phyloP scores from a whole-genome alignment of 2,329 filamentous ascomycete genomes.

The Neonectria magnoliae region DNA sequence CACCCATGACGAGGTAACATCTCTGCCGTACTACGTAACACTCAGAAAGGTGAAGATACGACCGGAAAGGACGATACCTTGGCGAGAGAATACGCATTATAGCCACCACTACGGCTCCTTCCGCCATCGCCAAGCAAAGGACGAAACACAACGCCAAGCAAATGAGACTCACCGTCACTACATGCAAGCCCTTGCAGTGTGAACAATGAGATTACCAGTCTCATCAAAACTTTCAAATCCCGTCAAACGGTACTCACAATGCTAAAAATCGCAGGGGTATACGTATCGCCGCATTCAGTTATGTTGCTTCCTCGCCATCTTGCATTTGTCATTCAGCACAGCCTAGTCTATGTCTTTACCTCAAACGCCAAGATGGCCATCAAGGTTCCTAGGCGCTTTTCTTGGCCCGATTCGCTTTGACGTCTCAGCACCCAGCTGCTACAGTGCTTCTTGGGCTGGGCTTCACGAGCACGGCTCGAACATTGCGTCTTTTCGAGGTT shows the following conservation, averaged over 20 bases:
- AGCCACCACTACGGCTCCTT: not conserved
- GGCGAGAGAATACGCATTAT: not conserved
- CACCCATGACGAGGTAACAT: not conserved
- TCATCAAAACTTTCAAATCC: not conserved
- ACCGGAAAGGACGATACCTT: not conserved
- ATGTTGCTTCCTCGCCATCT: not conserved
- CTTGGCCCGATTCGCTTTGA: too few relatives aligned
- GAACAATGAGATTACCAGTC: not conserved
- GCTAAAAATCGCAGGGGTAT: not conserved
- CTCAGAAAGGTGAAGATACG: not conserved
- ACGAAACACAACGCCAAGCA: not conserved
- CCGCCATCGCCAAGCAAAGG: not conserved
- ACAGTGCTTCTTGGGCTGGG: not conserved
- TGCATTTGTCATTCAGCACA: not conserved
- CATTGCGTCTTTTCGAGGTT: not conserved
- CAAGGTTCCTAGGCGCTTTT: too few relatives aligned
- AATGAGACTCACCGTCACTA: not conserved
- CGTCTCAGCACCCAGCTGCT: too few relatives aligned
- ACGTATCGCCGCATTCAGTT: not conserved
- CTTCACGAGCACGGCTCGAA: not conserved
- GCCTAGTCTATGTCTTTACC: too few relatives aligned
- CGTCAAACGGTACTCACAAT: not conserved
- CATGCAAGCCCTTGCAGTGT: not conserved
- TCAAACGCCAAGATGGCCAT: too few relatives aligned
- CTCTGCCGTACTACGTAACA: not conserved